Conservation (phyloP, 2,329 filamentous ascomycete genomes). For the Talaromyces sp. region DNA sequence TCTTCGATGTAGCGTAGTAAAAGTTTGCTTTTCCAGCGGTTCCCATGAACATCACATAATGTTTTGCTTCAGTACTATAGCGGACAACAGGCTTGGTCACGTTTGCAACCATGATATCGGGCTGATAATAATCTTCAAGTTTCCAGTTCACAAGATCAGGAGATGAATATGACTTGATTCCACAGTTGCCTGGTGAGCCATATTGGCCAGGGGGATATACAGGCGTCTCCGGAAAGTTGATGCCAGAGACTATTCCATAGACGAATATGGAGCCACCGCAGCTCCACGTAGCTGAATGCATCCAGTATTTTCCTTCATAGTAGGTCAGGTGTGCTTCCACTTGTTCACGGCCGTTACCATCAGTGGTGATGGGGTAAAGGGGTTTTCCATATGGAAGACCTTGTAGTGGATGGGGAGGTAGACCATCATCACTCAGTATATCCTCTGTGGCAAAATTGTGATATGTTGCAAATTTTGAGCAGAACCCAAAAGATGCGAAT, state of each 20-base stretch:
- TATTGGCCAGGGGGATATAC: not conserved
- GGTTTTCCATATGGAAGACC: not conserved
- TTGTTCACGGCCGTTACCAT: not conserved
- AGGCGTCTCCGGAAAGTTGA: not conserved
- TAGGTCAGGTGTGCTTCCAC: not conserved
- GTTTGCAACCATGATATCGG: not conserved
- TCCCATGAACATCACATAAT: not conserved
- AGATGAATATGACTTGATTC: not conserved
- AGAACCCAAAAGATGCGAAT: not conserved
- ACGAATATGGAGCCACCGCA: not conserved
- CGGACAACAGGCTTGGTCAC: not conserved
- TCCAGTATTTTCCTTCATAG: not conserved
- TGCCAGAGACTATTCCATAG: not conserved
- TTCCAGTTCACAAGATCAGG: not conserved
- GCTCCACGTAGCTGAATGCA: not conserved
- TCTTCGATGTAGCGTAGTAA: not conserved
- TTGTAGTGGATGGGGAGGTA: not conserved
- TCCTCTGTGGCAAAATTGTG: not conserved
- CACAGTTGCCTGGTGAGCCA: not conserved
- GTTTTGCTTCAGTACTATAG: not conserved
- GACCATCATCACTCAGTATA: not conserved
- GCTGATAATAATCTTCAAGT: not conserved
- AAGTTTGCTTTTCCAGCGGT: not conserved
- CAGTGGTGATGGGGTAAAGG: not conserved
- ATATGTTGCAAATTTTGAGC: not conserved